These are phyloP conservation scores for Adansonia digitata DNA, from an alignment of 345 rosid species.

Conservation along the genomic window DNA sequence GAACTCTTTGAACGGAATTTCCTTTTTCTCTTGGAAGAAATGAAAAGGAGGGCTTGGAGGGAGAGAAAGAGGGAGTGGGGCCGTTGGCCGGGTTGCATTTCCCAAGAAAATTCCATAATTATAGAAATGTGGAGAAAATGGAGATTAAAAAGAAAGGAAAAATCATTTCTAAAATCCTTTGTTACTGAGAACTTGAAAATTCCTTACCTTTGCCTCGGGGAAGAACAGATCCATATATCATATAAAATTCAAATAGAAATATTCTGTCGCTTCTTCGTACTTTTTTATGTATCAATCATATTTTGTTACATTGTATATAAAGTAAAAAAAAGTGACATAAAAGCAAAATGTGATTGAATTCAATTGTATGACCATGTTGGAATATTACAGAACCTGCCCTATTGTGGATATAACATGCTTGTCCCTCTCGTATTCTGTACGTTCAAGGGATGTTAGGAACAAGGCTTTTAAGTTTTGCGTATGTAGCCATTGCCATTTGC, in stretches of 20 bases:
- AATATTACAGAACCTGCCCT: not conserved
- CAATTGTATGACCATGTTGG: not conserved
- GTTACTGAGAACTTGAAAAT: not conserved
- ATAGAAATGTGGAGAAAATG: not conserved
- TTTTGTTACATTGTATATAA: too few species aligned
- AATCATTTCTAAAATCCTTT: not conserved
- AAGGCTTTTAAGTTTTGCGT: too few species aligned
- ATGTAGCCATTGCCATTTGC: too few species aligned
- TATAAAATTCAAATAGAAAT: too few species aligned
- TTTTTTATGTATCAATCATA: too few species aligned
- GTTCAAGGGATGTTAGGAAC: not conserved
- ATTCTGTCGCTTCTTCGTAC: too few species aligned
- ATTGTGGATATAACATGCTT: not conserved
- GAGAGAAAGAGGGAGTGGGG: not conserved
- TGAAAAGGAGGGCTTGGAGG: conserved; percentile 4
- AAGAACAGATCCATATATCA: not conserved
- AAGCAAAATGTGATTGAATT: not conserved
- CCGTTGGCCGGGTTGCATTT: too few species aligned
- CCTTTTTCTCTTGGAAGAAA: not conserved
- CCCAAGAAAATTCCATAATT: conserved; percentile 23
- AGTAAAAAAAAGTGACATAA: too few species aligned
- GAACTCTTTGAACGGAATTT: conserved; percentile 51
- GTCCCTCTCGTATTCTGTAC: not conserved
- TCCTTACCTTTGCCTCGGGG: not conserved
- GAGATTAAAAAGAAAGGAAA: not conserved